Base-by-base conservation (phyloP, 2,329 filamentous ascomycete species). In the Scedosporium aurantiacum region DNA sequence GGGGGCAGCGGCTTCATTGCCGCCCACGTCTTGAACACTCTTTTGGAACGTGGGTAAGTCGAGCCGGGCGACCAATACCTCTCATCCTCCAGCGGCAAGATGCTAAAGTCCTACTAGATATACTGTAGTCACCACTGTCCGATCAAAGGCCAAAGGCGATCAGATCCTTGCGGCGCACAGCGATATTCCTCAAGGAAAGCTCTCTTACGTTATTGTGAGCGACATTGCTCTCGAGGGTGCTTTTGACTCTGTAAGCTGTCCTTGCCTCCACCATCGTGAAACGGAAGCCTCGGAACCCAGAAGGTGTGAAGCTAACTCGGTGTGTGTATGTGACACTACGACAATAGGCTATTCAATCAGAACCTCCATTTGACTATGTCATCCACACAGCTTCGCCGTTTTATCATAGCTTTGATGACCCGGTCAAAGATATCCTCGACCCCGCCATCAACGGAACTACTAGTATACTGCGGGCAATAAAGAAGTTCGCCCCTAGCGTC, bases 381-480 rank as follows among this genome's bases (percentile, higher is more conserved):
- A 73, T 85, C 60, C 83, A 86, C 73, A 84, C 82, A 1, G 83
- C 83, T 0, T 83, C 80, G 58, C 83, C 83, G 0, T 81, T 85
- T 69, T 80, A 82, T 67, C 83, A 77, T 25, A 50, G 1, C 10
- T 32, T 63, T 75, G 74, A 71, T 56, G 80, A 83, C 66, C 72
- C 79, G 8, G 69, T 78, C 64, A 78, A 71, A 60, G 82, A 84
- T 62, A 75, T 86, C 32, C 71, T 86, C 61, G 78, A 84, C 66
- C 83, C 83, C 1, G 83, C 82, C 4, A 73, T 84, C 55, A 73
- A 79, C 60, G 84, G 82, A 64, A 84, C 82, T 1, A 88, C 85
- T 65, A 87, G 87, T 40, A 84, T 94, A 61, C 85, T 90, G 41
- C 81, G 86, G 65, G 85, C 89, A 18, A 79, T 93, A 64, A 84